Evolutionary conservation across 2,329 filamentous ascomycete genomes (phyloP), one percentile per base, ranked within the genome.

Genomic region (Achaetomium macrosporum): DNA sequence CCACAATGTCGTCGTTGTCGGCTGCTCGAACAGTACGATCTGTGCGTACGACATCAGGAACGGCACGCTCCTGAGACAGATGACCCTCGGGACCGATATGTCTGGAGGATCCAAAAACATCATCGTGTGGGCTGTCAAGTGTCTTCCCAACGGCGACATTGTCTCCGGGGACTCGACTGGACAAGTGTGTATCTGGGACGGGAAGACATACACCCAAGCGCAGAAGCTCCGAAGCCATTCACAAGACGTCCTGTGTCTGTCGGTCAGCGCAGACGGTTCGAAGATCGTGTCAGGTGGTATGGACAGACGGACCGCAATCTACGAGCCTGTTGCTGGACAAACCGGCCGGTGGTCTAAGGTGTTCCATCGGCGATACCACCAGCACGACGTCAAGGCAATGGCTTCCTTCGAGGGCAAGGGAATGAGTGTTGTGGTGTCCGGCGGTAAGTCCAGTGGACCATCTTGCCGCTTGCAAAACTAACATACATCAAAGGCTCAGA

Each of bases 1-100:
- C 60, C 83, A 87, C 53, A 82, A 92, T 64, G 83, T 84, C 33
- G 84, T 92, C 54, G 82, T 96, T 40, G 90, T 92, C 35, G 93
- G 93, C 19, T 97, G 93, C 68, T 92, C 90, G n/a, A 92, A 99
- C 72, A 91, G 90, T 69, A 89, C 84, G n/a, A 93, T 99, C 59
- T 86, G 92, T 57, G 81, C 93, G 49, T 95, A 91, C 70, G 90
- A 97, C 67, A 85, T 90, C 60, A 79, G 87, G 47, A 92, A 82
- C 65, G 88, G 89, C 13, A 79, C 83, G 48, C 77, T 88, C 55
- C 67, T 96, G 54, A 81, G 90, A 42, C 88, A 83, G 59, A 93
- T 99, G 78, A 91, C 90, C 0, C 73, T 97, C 33, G 93, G 92
- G 4, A 84, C 85, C 50, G 89, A 92, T 35, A 77, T 89, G 11